Percentiles rank a stretch among this genome's conserved stretches.
Evolutionary conservation across 2,329 filamentous ascomycete species (phyloP).

Genomic region (Fusarium zealandicum): DNA sequence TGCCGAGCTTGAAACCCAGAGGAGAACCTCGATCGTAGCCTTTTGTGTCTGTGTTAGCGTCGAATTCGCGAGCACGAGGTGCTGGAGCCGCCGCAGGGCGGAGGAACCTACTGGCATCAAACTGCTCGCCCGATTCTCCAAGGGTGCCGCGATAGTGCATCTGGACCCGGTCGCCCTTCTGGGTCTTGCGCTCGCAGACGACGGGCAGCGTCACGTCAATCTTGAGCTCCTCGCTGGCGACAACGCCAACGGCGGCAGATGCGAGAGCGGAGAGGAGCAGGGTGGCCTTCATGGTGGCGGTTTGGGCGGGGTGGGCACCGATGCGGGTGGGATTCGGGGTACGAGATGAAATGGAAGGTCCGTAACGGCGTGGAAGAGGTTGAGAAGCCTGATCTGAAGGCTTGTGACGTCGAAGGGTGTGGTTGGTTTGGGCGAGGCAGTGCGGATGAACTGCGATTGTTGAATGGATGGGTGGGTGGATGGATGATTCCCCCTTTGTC

Average conservation of each 20-base stretch:
- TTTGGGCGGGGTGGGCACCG: slow-evolving; percentile 21
- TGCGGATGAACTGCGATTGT: slow-evolving; percentile 25
- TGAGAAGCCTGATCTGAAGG: slow-evolving; percentile 23
- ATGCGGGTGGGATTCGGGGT: slow-evolving; percentile 5
- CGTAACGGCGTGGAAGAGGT: slow-evolving; percentile 8
- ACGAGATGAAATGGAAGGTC: slow-evolving; percentile 9
- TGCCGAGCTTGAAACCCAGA: slow-evolving; percentile 80
- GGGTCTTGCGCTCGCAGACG: slow-evolving; percentile 80
- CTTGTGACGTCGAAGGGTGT: slow-evolving; percentile 37
- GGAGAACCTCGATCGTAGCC: slow-evolving; percentile 79
- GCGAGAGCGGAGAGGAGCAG: slow-evolving; percentile 59
- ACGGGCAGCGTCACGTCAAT: slow-evolving; percentile 78
- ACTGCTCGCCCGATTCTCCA: slow-evolving; percentile 74
- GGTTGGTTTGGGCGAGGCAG: slow-evolving; percentile 26
- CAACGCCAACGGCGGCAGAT: slow-evolving; percentile 57
- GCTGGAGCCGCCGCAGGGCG: slow-evolving; percentile 13
- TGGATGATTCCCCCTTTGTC: slow-evolving; percentile 15
- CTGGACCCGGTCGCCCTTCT: slow-evolving; percentile 78
- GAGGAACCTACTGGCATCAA: slow-evolving; percentile 72
- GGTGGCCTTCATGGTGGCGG: slow-evolving; percentile 57
- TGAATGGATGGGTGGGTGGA: slow-evolving; percentile 12
- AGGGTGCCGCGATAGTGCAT: slow-evolving; percentile 92
- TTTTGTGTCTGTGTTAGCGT: slow-evolving; percentile 38
- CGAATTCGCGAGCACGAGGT: slow-evolving; percentile 3
- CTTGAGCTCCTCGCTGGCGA: slow-evolving; percentile 67